Conservation (phyloP, 139 green algal species). For the Asterochloris erici region DNA sequence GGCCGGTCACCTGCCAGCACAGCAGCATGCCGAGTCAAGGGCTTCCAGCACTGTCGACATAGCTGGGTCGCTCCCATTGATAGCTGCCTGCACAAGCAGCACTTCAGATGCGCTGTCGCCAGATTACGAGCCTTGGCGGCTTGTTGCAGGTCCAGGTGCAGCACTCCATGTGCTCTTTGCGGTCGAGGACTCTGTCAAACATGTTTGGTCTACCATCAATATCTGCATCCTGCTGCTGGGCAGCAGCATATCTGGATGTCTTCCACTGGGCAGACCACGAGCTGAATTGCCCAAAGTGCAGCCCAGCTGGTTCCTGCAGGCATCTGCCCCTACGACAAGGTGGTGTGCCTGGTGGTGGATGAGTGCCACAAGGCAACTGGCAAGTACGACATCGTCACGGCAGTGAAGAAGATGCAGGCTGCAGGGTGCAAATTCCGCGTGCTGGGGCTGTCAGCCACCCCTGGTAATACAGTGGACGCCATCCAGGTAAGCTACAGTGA, state of each 20-base stretch:
- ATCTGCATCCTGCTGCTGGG: background rate
- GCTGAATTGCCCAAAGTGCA: too few relatives aligned
- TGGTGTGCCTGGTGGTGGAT: slow-evolving; percentile 91
- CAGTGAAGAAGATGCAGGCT: slow-evolving; percentile 51
- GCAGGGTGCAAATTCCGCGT: slow-evolving; percentile 61
- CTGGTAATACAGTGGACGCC: slow-evolving; percentile 53
- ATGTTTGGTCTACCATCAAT: background rate
- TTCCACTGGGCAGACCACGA: too few relatives aligned
- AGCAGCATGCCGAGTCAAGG: too few relatives aligned
- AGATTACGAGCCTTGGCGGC: too few relatives aligned
- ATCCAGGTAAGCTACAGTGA: slow-evolving; percentile 42
- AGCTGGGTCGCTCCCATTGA: too few relatives aligned
- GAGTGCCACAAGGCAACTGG: slow-evolving; percentile 87
- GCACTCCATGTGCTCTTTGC: too few relatives aligned
- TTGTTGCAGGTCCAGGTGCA: too few relatives aligned
- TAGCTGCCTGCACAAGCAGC: too few relatives aligned
- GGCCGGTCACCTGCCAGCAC: background rate
- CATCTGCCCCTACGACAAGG: slow-evolving; percentile 52
- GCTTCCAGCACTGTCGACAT: too few relatives aligned
- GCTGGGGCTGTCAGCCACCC: slow-evolving; percentile 88
- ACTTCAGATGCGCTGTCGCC: too few relatives aligned
- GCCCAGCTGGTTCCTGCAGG: slow-evolving; percentile 19
- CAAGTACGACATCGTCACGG: slow-evolving; percentile 59
- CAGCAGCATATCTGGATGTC: too few relatives aligned
- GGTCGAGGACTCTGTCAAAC: too few relatives aligned